Base-by-base conservation (phyloP, 192 early-diverging fungal species). In the Obelidium mucronatum region DNA sequence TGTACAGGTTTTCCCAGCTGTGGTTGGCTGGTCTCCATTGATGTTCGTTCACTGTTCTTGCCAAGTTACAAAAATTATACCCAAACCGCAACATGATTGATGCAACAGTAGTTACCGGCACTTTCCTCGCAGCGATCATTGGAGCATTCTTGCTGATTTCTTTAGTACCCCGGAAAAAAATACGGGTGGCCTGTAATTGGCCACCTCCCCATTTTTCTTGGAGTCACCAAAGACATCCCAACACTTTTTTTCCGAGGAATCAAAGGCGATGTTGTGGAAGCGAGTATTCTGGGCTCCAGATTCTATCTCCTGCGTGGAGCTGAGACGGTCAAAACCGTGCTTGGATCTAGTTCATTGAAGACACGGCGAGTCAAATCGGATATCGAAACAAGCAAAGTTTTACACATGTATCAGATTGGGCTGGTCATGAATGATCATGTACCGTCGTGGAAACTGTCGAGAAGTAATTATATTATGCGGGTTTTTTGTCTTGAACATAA, bases 221-320 rank as follows among this genome's bases (percentile, higher is more conserved):
- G 39, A 19, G 15, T 1, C 13, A 33, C 26, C 0, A 8, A 15
- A 19, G 1, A 65, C 15, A 37, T 33, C 13, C 11, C 44, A 6
- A 15, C 15, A 19, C 11, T 67, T 67, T 24, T 51, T 11, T 67
- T 67, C 40, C 40, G 51, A n/a, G 66, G 66, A 4, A 40, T 51
- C 8, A 44, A 67, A 6, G 22, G 6, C 40, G 44, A 67, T 15
- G 40, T 67, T 67, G 66, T 67, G 5, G 40, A 51, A 39, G 42
- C 24, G 13, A 6, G 17, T 39, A 1, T 67, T 2, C 44, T 51
- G 1, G 66, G 66, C 22, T 6, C 17, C 6, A 30, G 40, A n/a
- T 13, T 67, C 31, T 67, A 67, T 30, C 5, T 67, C 31, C 19
- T 30, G 17, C 66, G 66, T 28, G 66, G 66, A 11, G 35, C 6